phyloP scores from a whole-genome alignment of 1,284 basidiomycete genomes.

The Apiotrichum brassicae region DNA sequence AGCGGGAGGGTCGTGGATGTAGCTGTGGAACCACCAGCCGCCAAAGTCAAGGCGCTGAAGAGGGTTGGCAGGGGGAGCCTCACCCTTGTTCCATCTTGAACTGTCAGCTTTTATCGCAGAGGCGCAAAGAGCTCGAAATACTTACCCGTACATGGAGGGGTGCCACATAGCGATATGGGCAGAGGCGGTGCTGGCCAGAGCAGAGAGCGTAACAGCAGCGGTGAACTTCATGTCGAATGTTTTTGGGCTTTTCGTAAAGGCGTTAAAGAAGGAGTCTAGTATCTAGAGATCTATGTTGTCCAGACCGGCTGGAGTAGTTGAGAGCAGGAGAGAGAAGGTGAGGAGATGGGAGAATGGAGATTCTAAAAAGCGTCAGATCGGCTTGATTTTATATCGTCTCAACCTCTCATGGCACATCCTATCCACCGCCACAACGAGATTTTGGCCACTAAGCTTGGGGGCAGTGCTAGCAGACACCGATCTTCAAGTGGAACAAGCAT shows the following conservation, averaged over 20 bases:
- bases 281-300: not conserved
- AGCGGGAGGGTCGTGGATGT: constrained; percentile 33
- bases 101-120: not conserved
- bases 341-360: not conserved
- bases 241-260: too few relatives aligned
- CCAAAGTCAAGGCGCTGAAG: constrained; percentile 54
- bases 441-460: too few relatives aligned
- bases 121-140: too few relatives aligned
- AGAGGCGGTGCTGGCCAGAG: not conserved
- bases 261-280: too few relatives aligned
- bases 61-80: constrained; percentile 46
- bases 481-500: too few relatives aligned
- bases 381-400: too few relatives aligned
- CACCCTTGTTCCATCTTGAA: not conserved
- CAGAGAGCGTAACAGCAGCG: not conserved
- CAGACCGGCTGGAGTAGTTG: not conserved
- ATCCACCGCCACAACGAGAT: too few relatives aligned
- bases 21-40: constrained; percentile 62
- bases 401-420: too few relatives aligned
- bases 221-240: not conserved
- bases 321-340: not conserved
- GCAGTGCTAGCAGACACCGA: too few relatives aligned
- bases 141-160: constrained; percentile 42
- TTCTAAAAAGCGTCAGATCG: too few relatives aligned
- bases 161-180: constrained; percentile 43